A percentile compares a stretch with the other conserved stretches of the same genome.
Conservation (phyloP, 768 basidiomycete species). For the Termitomyces sp. region DNA sequence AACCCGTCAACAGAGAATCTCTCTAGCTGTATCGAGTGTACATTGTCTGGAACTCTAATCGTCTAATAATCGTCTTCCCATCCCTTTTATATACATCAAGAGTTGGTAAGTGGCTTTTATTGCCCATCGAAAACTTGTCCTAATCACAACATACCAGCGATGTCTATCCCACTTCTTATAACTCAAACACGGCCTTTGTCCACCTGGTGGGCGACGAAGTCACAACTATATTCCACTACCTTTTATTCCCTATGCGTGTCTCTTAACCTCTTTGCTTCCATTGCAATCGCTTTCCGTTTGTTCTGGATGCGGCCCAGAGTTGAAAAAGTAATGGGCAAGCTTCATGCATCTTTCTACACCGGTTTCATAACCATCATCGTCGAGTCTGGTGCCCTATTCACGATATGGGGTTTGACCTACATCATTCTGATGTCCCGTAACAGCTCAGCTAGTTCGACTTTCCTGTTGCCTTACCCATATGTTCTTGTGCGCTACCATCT, state of each 20-base stretch:
- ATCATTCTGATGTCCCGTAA: constrained; percentile 13
- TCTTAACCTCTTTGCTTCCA: constrained; percentile 14
- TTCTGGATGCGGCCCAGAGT: constrained; percentile 12
- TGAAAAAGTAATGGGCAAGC: constrained; percentile 12
- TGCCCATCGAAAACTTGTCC: not conserved
- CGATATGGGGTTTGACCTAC: constrained; percentile 15
- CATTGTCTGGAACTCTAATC: constrained; percentile 12
- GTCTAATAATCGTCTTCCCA: constrained; percentile 12
- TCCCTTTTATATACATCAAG: constrained; percentile 10
- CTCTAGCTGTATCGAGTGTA: constrained; percentile 14
- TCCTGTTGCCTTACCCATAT: constrained; percentile 15
- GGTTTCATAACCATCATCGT: constrained; percentile 16
- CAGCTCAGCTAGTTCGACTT: constrained; percentile 2
- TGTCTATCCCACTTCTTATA: constrained; percentile 17
- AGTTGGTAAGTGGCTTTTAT: constrained; percentile 9
- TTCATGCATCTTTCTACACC: constrained; percentile 18
- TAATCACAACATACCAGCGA: constrained; percentile 4
- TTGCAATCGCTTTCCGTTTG: constrained; percentile 12
- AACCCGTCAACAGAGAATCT: not conserved
- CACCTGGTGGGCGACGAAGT: constrained; percentile 5
- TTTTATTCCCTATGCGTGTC: constrained; percentile 17
- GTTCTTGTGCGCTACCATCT: constrained; percentile 11
- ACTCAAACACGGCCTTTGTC: constrained; percentile 8
- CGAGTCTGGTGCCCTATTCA: constrained; percentile 18
- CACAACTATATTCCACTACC: constrained; percentile 7